These are phyloP conservation scores for Zygosaccharomyces pseudobailii DNA, from an alignment of 1,139 yeast species.

Conservation along the genomic window DNA sequence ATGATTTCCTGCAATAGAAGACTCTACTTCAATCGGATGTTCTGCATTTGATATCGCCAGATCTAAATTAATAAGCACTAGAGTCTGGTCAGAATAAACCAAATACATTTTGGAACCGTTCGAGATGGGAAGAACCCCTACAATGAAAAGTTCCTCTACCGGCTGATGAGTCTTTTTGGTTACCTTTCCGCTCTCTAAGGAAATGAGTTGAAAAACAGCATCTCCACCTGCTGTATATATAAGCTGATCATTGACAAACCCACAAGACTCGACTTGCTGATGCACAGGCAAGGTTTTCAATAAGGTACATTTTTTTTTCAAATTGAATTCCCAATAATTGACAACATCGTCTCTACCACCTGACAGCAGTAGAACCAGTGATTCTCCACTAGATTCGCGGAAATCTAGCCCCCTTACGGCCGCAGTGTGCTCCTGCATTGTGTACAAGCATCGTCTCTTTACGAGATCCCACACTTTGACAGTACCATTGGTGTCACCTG, in stretches of 20 bases:
- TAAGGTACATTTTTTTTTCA: constrained; percentile 49
- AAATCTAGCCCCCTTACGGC: constrained; percentile 88
- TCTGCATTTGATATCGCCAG: constrained; percentile 29
- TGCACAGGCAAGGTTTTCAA: constrained; percentile 64
- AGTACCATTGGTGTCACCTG: constrained; percentile 83
- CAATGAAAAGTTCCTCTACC: constrained; percentile 64
- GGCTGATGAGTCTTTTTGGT: constrained; percentile 49
- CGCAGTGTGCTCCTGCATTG: constrained; percentile 69
- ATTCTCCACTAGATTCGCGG: constrained; percentile 27
- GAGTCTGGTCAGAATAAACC: constrained; percentile 80
- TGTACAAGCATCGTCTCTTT: constrained; percentile 60
- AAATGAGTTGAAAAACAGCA: constrained; percentile 63
- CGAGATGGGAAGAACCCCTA: constrained; percentile 47
- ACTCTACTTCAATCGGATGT: constrained; percentile 41
- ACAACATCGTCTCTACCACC: constrained; percentile 86
- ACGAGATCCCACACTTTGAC: constrained; percentile 90
- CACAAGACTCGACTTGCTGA: constrained; percentile 79
- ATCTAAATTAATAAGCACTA: constrained; percentile 48
- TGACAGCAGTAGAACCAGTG: constrained; percentile 56
- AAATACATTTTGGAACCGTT: constrained; percentile 34
- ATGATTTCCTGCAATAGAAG: constrained; percentile 84
- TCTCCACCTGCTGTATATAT: constrained; percentile 81
- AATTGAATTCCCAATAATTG: constrained; percentile 48
- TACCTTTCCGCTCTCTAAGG: constrained; percentile 38
- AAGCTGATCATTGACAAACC: constrained; percentile 47